phyloP scores from a whole-genome alignment of 371 early-diverging fungal genomes.

The Coemansia linderi region DNA sequence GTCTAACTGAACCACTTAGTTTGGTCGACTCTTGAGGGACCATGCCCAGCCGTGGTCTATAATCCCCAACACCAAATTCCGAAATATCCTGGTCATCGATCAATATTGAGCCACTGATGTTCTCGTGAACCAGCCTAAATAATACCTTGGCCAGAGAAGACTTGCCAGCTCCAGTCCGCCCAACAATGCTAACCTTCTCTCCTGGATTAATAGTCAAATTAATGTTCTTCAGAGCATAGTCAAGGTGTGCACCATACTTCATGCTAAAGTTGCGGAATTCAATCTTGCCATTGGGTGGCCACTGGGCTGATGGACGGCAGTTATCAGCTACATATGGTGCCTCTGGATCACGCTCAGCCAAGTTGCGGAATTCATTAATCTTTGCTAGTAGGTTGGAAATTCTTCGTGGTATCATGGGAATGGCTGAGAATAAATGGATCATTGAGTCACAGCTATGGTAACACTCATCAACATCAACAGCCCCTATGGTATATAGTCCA shows the following conservation, averaged over 20 bases:
- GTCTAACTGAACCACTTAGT: slow-evolving; percentile 63
- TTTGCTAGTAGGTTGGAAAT: neutral
- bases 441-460: no score
- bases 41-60: slow-evolving; percentile 61
- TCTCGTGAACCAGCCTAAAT: slow-evolving; percentile 18
- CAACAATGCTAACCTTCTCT: no score
- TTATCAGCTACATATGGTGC: slow-evolving; percentile 1
- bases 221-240: slow-evolving; percentile 8
- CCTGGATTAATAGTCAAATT: neutral
- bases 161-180: slow-evolving; percentile 14
- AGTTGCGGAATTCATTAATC: slow-evolving; percentile 39
- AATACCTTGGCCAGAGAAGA: slow-evolving; percentile 20
- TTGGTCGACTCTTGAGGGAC: slow-evolving; percentile 75
- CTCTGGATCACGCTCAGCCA: slow-evolving; percentile 5
- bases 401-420: no score
- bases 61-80: neutral
- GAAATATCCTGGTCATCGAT: neutral
- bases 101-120: neutral
- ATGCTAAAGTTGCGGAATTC: slow-evolving; percentile 8
- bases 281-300: slow-evolving; percentile 12
- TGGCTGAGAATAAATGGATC: no score
- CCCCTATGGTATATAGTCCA: no score
- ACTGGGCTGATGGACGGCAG: neutral
- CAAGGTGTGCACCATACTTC: slow-evolving; percentile 17
- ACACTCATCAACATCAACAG: no score